Conservation (phyloP, 2,329 filamentous ascomycete species). For the Stylonectria norvegica region DNA sequence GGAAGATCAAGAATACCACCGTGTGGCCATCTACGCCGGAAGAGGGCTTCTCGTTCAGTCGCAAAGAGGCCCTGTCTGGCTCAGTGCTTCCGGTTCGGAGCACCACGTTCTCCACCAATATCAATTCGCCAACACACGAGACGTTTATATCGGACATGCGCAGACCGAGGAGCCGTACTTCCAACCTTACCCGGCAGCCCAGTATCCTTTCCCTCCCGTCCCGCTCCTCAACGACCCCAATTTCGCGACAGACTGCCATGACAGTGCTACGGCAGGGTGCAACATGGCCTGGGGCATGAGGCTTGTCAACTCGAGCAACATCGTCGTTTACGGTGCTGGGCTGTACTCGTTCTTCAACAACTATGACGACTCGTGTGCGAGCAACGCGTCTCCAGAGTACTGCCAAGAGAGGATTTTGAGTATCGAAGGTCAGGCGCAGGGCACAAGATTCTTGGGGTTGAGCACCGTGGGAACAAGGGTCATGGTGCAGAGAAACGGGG, state of each 20-base stretch:
- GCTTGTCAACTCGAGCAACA: slow-evolving; percentile 52
- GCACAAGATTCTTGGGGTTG: slow-evolving; percentile 25
- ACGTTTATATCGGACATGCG: slow-evolving; percentile 61
- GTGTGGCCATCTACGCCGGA: slow-evolving; percentile 51
- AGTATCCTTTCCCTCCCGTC: slow-evolving; percentile 51
- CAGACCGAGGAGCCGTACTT: slow-evolving; percentile 72
- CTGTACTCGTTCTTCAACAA: slow-evolving; percentile 68
- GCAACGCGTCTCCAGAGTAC: slow-evolving; percentile 36
- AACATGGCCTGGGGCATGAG: slow-evolving; percentile 64
- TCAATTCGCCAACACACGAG: slow-evolving; percentile 56
- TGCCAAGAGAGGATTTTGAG: slow-evolving; percentile 47
- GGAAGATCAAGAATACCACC: slow-evolving; percentile 46
- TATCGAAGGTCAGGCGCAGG: slow-evolving; percentile 18
- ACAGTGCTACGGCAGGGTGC: slow-evolving; percentile 47
- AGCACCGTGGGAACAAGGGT: slow-evolving; percentile 28
- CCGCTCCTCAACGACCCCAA: slow-evolving; percentile 31
- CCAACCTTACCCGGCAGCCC: slow-evolving; percentile 61
- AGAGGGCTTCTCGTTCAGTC: slow-evolving; percentile 48
- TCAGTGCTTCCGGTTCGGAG: slow-evolving; percentile 63
- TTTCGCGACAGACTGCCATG: slow-evolving; percentile 22
- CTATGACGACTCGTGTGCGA: slow-evolving; percentile 51
- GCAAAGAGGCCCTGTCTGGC: slow-evolving; percentile 45
- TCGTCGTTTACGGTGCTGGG: slow-evolving; percentile 61
- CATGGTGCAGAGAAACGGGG: slow-evolving; percentile 25
- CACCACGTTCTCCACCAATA: slow-evolving; percentile 68